A percentile compares a stretch with the other conserved stretches of the same genome.
phyloP scores from a whole-genome alignment of 768 basidiomycete genomes.

The Sarcomyxa edulis region DNA sequence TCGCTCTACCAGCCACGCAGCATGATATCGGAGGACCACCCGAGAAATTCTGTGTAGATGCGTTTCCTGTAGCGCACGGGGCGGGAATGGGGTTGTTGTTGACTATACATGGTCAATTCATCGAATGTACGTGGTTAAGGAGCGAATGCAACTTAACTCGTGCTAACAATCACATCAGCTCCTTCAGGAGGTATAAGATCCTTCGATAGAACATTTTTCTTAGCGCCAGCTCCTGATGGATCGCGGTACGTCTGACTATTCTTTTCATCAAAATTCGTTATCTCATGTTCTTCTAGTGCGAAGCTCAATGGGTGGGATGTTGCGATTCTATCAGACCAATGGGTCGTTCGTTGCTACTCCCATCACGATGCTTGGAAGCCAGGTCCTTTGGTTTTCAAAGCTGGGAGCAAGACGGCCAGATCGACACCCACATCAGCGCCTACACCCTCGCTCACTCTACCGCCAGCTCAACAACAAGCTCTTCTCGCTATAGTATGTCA shows the following conservation, averaged over 20 bases:
- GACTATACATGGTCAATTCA: conserved; percentile 85
- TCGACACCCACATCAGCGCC: conserved; percentile 19
- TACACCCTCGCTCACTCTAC: conserved; percentile 21
- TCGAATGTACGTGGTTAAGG: conserved; percentile 69
- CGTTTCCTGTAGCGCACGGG: conserved; percentile 70
- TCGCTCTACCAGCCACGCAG: conserved; percentile 65
- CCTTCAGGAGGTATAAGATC: conserved; percentile 72
- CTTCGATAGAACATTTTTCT: conserved; percentile 89
- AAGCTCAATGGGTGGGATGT: conserved; percentile 86
- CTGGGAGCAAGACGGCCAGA: too few species aligned
- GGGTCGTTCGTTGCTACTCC: conserved; percentile 79
- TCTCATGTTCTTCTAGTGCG: conserved; percentile 41
- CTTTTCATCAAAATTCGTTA: conserved; percentile 7
- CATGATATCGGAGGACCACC: conserved; percentile 79
- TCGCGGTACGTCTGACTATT: conserved; percentile 61
- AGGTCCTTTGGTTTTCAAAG: conserved; percentile 71
- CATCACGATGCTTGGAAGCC: conserved; percentile 75
- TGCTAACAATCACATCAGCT: too few species aligned
- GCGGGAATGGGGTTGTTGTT: conserved; percentile 60
- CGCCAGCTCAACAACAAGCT: conserved; percentile 43
- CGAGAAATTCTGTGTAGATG: conserved; percentile 84
- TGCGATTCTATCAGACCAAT: conserved; percentile 83
- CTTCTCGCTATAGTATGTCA: conserved; percentile 53
- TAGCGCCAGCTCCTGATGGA: conserved; percentile 74
- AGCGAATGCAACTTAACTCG: too few species aligned